Evolutionary conservation across 129 eudicot genomes (phyloP).

Genomic region (Flaveria linearis): DNA sequence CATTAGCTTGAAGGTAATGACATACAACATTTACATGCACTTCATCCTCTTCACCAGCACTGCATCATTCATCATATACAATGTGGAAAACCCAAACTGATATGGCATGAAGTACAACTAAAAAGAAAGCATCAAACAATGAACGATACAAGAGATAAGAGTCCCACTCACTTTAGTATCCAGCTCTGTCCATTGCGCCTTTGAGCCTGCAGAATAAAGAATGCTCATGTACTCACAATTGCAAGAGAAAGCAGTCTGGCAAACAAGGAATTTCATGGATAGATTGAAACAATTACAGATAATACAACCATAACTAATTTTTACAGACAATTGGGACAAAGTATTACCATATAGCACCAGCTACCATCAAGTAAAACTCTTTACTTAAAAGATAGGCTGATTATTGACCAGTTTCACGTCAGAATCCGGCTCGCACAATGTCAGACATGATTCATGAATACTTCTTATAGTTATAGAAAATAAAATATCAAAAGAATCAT

Average conservation of each 20-base stretch:
- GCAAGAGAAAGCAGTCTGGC: constrained; percentile 23
- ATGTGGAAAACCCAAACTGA: constrained; percentile 9
- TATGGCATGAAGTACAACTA: constrained; percentile 18
- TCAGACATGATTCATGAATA: constrained; percentile 6
- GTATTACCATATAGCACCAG: neutral
- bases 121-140: constrained; percentile 26
- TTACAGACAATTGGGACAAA: constrained; percentile 6
- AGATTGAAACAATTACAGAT: neutral
- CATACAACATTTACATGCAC: constrained; percentile 63
- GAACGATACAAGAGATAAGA: constrained; percentile 32
- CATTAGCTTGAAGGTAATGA: constrained; percentile 78
- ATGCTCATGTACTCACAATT: constrained; percentile 29
- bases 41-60: constrained; percentile 82
- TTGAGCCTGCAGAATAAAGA: constrained; percentile 55
- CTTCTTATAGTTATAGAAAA: constrained; percentile 6
- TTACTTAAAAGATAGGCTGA: neutral
- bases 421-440: neutral
- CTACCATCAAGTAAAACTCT: neutral
- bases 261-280: neutral
- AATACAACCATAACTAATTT: neutral
- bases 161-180: constrained; percentile 76
- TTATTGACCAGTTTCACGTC: constrained; percentile 13
- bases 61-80: constrained; percentile 35
- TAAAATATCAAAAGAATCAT: neutral
- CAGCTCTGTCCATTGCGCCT: constrained; percentile 50